phyloP scores from a whole-genome alignment of 2,329 filamentous ascomycete genomes.

The Phialophora macrospora region DNA sequence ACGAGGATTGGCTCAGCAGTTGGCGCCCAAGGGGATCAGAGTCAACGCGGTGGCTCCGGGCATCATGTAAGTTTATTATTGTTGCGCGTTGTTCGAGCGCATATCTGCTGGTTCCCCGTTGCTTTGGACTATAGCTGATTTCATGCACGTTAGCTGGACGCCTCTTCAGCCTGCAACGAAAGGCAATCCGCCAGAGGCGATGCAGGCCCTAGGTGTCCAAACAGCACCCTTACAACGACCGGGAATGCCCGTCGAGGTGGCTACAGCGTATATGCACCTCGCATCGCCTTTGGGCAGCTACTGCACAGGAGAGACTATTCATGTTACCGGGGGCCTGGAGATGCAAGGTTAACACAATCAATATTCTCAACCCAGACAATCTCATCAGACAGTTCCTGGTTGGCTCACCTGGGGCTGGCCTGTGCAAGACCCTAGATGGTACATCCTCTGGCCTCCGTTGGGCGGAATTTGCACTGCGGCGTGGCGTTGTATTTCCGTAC shows the following conservation, averaged over 20 bases:
- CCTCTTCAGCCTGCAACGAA: constrained; percentile 41
- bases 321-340: constrained; percentile 34
- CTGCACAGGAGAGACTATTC: constrained; percentile 34
- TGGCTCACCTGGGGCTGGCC: no score
- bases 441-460: no score
- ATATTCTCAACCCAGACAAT: not conserved
- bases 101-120: not conserved
- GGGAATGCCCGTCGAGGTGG: constrained; percentile 48
- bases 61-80: constrained; percentile 40
- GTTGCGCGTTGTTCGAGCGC: not conserved
- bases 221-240: constrained; percentile 43
- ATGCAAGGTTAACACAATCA: constrained; percentile 28
- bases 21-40: constrained; percentile 62
- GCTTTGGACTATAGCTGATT: not conserved
- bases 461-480: not conserved
- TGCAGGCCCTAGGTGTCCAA: constrained; percentile 44
- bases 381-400: not conserved
- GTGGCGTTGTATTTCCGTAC: not conserved
- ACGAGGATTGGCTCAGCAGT: constrained; percentile 57
- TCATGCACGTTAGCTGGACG: constrained; percentile 41
- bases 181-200: constrained; percentile 40
- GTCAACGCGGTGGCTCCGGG: constrained; percentile 53
- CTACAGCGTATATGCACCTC: constrained; percentile 49
- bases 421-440: no score
- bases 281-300: constrained; percentile 41